A percentile compares a stretch with the other conserved stretches of the same genome.
phyloP scores from a whole-genome alignment of 2,329 filamentous ascomycete genomes.

The Diplodia corticola region DNA sequence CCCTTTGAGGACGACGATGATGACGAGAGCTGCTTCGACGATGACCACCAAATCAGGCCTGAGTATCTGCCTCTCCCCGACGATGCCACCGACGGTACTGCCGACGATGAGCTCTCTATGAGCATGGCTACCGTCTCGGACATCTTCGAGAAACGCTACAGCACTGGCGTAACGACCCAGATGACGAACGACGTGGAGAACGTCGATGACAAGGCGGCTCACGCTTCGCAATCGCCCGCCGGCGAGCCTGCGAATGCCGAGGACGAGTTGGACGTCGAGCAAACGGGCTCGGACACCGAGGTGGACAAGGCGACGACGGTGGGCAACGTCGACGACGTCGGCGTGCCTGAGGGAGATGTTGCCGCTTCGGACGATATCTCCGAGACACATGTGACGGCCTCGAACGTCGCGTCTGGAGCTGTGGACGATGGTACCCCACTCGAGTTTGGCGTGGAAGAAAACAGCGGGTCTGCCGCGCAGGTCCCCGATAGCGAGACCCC shows the following conservation, averaged over 20 bases:
- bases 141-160: conserved; percentile 6
- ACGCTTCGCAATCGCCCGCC: neutral
- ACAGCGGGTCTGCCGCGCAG: neutral
- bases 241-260: neutral
- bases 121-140: neutral
- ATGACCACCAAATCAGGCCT: neutral
- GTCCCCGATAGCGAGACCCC: neutral
- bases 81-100: conserved; percentile 9
- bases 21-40: conserved; percentile 3
- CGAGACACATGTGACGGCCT: neutral
- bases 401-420: neutral
- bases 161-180: neutral
- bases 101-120: conserved; percentile 18
- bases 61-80: conserved; percentile 17
- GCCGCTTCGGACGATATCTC: neutral
- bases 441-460: neutral
- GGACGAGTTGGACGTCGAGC: neutral
- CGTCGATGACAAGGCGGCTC: neutral
- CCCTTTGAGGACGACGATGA: neutral
- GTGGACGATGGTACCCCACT: neutral
- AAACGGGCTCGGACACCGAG: conserved; percentile 11
- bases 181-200: neutral
- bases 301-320: conserved; percentile 5
- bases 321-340: neutral
- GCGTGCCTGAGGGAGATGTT: neutral